These are phyloP conservation scores for Coniella vitis DNA, from an alignment of 2,329 filamentous ascomycete species.

Conservation along the genomic window DNA sequence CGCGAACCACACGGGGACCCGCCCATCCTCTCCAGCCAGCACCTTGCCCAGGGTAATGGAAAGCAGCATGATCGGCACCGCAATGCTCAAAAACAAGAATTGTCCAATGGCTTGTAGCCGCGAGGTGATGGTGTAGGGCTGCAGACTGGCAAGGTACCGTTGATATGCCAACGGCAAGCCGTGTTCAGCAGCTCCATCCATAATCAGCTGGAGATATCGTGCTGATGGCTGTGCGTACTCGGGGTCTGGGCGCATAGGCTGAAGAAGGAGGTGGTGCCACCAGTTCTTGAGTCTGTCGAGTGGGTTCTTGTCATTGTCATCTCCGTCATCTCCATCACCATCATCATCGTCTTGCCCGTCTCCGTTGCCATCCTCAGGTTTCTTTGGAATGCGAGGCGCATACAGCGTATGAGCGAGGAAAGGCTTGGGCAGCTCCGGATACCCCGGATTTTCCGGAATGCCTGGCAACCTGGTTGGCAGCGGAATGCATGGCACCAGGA, in stretches of 20 bases:
- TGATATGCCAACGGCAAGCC: conserved; percentile 73
- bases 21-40: conserved; percentile 61
- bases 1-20: conserved; percentile 60
- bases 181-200: conserved; percentile 72
- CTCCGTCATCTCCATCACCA: background rate
- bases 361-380: conserved; percentile 20
- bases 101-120: conserved; percentile 59
- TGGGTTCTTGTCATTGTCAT: conserved; percentile 13
- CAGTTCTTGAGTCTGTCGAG: conserved; percentile 29
- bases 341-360: conserved; percentile 6
- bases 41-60: conserved; percentile 41
- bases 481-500: conserved; percentile 70
- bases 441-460: conserved; percentile 57
- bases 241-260: conserved; percentile 52
- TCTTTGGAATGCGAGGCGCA: conserved; percentile 48
- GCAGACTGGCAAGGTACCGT: conserved; percentile 61
- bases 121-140: conserved; percentile 64
- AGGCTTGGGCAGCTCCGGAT: conserved; percentile 44
- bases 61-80: conserved; percentile 53
- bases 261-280: conserved; percentile 39
- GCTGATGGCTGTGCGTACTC: conserved; percentile 75
- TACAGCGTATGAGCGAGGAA: conserved; percentile 86
- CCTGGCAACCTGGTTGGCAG: conserved; percentile 49
- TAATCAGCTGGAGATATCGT: conserved; percentile 77
- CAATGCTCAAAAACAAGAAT: conserved; percentile 46